phyloP scores from a whole-genome alignment of 768 basidiomycete genomes.

The Suillus subluteus region DNA sequence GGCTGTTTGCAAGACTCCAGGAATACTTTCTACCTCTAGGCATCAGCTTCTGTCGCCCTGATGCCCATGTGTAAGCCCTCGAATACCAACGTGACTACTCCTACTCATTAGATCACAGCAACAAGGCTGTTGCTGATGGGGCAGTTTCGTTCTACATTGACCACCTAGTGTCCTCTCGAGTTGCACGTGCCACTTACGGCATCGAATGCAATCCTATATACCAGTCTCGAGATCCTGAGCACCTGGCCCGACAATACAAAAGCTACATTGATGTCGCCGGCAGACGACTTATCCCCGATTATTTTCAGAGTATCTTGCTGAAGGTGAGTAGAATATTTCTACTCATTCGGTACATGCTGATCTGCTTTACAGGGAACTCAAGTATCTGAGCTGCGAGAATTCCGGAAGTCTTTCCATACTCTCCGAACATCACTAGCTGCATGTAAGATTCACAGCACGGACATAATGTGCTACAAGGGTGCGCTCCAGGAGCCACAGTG shows the following conservation, averaged over 20 bases:
- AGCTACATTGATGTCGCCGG: conserved; percentile 33
- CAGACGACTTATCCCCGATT: conserved; percentile 29
- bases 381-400: conserved; percentile 17
- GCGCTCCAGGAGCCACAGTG: conserved; percentile 8
- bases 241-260: conserved; percentile 33
- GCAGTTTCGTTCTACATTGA: conserved; percentile 44
- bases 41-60: conserved; percentile 48
- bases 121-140: conserved; percentile 56
- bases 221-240: conserved; percentile 36
- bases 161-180: conserved; percentile 47
- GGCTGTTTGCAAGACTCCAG: conserved; percentile 46
- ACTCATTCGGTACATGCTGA: conserved; percentile 1
- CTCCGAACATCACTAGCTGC: not conserved
- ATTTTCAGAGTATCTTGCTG: conserved; percentile 42
- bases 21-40: conserved; percentile 37
- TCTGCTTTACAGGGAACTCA: conserved; percentile 27
- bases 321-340: conserved; percentile 27
- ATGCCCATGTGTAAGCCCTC: conserved; percentile 49
- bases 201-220: conserved; percentile 33
- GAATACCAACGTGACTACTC: not conserved
- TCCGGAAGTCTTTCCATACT: not conserved
- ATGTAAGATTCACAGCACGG: not conserved
- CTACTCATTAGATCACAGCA: conserved; percentile 25
- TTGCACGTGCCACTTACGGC: conserved; percentile 46
- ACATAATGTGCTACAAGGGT: conserved; percentile 16